Evolutionary conservation across 2,329 filamentous ascomycete species (phyloP), one percentile per base, ranked within the genome.

Genomic region (Chrysosporium keratinophilum): DNA sequence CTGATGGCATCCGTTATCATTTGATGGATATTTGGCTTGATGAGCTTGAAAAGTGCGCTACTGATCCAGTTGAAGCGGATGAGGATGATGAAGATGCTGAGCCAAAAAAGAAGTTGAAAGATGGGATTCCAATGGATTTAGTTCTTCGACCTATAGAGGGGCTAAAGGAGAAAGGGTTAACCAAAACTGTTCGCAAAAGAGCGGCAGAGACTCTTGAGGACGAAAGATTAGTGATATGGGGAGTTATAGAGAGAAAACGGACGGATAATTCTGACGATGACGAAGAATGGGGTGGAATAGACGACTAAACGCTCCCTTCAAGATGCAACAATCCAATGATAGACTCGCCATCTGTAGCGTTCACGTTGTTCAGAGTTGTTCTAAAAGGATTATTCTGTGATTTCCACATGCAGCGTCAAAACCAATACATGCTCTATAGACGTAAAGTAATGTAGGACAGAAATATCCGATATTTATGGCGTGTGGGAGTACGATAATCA

Each of bases 1-100:
- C 91, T 0, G 86, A 93, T 61, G 93, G 93, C 0, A 67, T 98
- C 67, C 75, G 88, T 58, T 83, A 95, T 68, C 93, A 98, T 70
- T 79, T 90, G 12, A 70, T 95, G 58, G 93, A 98, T 72, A 79
- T 97, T 52, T 97, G 87, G 81, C 79, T 95, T 7, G 93, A 97
- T 68, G 90, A 96, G 76, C 70, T 90, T 62, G 86, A 90, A 69
- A 84, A 83, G 64, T 79, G 82, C 34, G 79, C 82, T 51, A 74
- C 79, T 35, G 61, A 82, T 19, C 61, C 53, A 11, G 70, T 71
- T 35, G 71, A 70, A 40, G 63, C 69, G 57, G 66, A 69, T 49
- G 58, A 63, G 2, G 63, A 68, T 23, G 58, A 56, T 15, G 57
- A 58, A 14, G 33, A 45, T 50, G 34, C 41, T 19, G 33, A 50